These are phyloP conservation scores for Limnanthes douglasii DNA, from an alignment of 345 rosid species.

Conservation along the genomic window DNA sequence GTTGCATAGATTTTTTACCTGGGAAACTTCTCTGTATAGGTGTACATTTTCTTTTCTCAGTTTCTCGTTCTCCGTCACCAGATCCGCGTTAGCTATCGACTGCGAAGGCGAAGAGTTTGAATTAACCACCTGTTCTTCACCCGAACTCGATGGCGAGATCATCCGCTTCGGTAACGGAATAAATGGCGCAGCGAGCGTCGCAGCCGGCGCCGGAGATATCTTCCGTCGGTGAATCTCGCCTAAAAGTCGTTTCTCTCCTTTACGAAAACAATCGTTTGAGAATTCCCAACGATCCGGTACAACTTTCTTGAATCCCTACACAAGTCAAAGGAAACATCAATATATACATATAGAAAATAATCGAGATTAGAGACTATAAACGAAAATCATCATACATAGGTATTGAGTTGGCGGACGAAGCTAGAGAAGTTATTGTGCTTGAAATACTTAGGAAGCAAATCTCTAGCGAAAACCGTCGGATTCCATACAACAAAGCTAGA, in stretches of 20 bases:
- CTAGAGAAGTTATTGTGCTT: conserved; percentile 92
- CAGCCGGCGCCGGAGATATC: conserved; percentile 11
- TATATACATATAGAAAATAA: not conserved
- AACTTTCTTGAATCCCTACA: conserved; percentile 68
- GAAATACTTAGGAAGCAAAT: conserved; percentile 74
- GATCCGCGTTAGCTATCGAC: conserved; percentile 17
- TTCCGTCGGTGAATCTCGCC: conserved; percentile 83
- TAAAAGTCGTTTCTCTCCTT: conserved; percentile 57
- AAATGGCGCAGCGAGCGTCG: conserved; percentile 8
- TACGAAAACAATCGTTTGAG: conserved; percentile 57
- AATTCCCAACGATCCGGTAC: conserved; percentile 97
- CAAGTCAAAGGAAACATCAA: not conserved
- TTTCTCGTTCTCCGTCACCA: conserved; percentile 66
- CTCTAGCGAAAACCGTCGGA: conserved; percentile 67
- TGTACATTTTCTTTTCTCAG: conserved; percentile 50
- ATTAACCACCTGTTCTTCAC: conserved; percentile 42
- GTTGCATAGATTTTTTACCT: conserved; percentile 50
- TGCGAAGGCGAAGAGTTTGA: conserved; percentile 30
- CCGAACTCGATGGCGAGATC: conserved; percentile 39
- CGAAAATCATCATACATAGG: conserved; percentile 30
- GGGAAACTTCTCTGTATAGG: conserved; percentile 46
- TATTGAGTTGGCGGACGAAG: conserved; percentile 90
- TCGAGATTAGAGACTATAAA: not conserved
- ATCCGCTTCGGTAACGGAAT: conserved; percentile 19
- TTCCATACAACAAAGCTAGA: conserved; percentile 81